Evolutionary conservation across 257 asterid genomes (phyloP), one percentile per base, ranked within the genome.

Genomic region (Penstemon newberryi): DNA sequence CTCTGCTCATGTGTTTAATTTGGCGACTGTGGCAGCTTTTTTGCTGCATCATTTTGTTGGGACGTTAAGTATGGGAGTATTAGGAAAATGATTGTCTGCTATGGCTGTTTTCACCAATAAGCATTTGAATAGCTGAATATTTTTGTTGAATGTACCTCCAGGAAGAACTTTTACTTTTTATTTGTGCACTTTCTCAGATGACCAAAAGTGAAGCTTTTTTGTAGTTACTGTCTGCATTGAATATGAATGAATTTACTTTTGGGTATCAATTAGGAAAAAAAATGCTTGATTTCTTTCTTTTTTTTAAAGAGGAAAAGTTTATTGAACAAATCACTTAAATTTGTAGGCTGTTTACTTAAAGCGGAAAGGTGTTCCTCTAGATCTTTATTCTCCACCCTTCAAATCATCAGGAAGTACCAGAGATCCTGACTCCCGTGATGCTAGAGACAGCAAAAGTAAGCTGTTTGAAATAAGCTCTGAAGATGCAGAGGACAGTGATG

Each of bases 301-400:
- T 6, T 12, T 49, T 49, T 49, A 44, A 69, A 59, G 3, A 52
- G 43, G 63, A 56, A 60, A n/a, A 49, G 66, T 74, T 63, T 25
- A 51, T 69, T 12, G 43, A 25, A 25, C 33, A 25, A 25, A 66
- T 66, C 76, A 37, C 72, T 18, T 66, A 54, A 55, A 77, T 65
- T 78, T 57, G 33, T 74, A 93, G 99, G 97, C 96, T 61, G 96
- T 89, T 64, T 93, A 90, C 88, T 85, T 93, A 63, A 90, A 90
- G 78, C 84, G 87, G 49, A 83, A 73, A 63, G 88, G 72, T 79
- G 69, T 72, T 77, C 83, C 89, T n/a, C 78, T 56, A 53, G 85
- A 82, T 77, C 73, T 67, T 13, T 81, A 82, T 66, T 60, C 78
- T 70, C 79, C 87, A 78, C 71, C 90, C 75, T 73, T 83, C 66